Evolutionary conservation across 441 rosid species (phyloP), one percentile per base, ranked within the genome.

Genomic region (Viola pubescens): DNA sequence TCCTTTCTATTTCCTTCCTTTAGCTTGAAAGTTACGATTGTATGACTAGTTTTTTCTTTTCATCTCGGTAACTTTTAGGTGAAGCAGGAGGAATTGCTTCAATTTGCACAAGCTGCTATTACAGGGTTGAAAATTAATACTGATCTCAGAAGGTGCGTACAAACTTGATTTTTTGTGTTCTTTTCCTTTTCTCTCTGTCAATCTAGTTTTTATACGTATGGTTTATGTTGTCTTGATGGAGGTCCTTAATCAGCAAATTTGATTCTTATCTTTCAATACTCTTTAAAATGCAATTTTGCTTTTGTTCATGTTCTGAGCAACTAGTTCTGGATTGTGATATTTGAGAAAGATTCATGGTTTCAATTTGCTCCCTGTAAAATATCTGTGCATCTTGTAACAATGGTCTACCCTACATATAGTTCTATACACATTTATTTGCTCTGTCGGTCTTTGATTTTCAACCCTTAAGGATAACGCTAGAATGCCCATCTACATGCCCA

Each of bases 31-130:
- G 9, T 57, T 55, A 72, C 64, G 65, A 37, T 56, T 67, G 9
- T 37, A 43, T 52, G 41, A 70, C 52, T 65, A 54, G 60, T 40
- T 34, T 49, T 34, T 58, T 42, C 12, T n/a, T 54, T 49, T 51
- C 9, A 54, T 37, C 51, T 52, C 48, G 14, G 56, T 16, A 54
- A 43, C 37, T 71, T 60, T n/a, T 65, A 94, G 99, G 99, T 87
- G 68, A 94, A 94, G 82, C 83, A 86, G 54, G 99, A 94, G 75
- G 99, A 94, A 72, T 70, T 94, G 70, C 97, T 94, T 78, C 99
- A 90, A 58, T 94, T 94, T 81, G 95, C 89, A 37, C 97, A 82
- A 79, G 66, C 77, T 56, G 94, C 99, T 61, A 79, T 94, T 72
- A 70, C 95, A n/a, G 96, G 99, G 59, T 79, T 94, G 80, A 94